These are phyloP conservation scores for Candida adriatica DNA, from an alignment of 805 yeast species.

Conservation along the genomic window DNA sequence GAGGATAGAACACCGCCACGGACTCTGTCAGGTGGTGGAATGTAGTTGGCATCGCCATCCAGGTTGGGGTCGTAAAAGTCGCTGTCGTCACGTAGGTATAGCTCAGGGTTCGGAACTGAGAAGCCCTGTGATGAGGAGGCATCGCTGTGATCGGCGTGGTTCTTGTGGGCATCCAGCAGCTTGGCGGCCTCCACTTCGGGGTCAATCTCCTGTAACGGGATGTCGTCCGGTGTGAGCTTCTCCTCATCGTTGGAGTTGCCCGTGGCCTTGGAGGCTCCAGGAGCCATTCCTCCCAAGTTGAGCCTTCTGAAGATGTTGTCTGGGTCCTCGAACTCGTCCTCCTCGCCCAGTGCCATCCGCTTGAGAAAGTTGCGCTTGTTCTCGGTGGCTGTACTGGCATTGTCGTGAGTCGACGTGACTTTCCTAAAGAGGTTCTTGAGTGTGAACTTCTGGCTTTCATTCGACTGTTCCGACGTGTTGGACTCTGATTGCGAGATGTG, in stretches of 20 bases:
- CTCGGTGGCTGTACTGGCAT: conserved; percentile 4
- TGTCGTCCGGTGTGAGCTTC: conserved; percentile 26
- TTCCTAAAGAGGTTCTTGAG: conserved; percentile 17
- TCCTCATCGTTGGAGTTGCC: conserved; percentile 30
- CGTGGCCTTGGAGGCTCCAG: conserved; percentile 26
- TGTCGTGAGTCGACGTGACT: conserved; percentile 7
- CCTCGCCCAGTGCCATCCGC: conserved; percentile 16
- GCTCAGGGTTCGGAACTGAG: conserved; percentile 37
- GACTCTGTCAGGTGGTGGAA: conserved; percentile 58
- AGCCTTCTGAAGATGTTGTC: conserved; percentile 26
- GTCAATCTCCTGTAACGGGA: conserved; percentile 39
- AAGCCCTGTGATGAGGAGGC: conserved; percentile 15
- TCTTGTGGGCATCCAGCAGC: conserved; percentile 43
- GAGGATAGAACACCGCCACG: conserved; percentile 85
- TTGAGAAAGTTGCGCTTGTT: conserved; percentile 8
- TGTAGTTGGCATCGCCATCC: conserved; percentile 33
- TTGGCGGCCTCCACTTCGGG: conserved; percentile 47
- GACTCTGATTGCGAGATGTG: too few relatives aligned
- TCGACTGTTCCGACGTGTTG: too few relatives aligned
- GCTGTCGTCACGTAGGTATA: conserved; percentile 26
- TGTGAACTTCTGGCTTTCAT: conserved; percentile 4
- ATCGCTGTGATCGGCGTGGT: conserved; percentile 2
- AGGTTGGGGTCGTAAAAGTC: conserved; percentile 24
- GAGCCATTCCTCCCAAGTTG: conserved; percentile 29
- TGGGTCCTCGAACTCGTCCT: conserved; percentile 17